These are phyloP conservation scores for Mycosphaerella sp. DNA, from an alignment of 2,329 filamentous ascomycete species.

Conservation along the genomic window DNA sequence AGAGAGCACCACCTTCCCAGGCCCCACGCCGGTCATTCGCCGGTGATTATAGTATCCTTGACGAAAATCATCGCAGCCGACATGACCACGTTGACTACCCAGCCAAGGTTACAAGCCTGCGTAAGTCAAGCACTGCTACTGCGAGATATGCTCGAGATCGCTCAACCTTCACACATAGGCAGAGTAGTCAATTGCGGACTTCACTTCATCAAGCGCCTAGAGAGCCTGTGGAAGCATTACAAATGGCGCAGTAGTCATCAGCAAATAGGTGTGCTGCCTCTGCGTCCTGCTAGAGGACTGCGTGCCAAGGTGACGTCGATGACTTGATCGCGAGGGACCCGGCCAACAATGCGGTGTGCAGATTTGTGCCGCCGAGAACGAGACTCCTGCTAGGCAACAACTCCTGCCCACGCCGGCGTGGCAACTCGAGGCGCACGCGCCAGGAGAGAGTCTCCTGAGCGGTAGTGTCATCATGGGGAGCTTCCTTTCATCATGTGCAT, in stretches of 20 bases:
- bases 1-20: not conserved
- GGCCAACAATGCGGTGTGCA: not conserved
- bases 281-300: not conserved
- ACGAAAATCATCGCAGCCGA: not conserved
- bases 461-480: not conserved
- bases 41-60: not conserved
- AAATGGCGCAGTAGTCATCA: not conserved
- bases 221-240: not conserved
- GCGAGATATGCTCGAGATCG: conserved; percentile 12
- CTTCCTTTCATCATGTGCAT: not conserved
- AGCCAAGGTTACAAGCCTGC: conserved; percentile 4
- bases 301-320: not conserved
- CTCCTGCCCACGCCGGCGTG: not conserved
- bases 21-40: not conserved
- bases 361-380: not conserved
- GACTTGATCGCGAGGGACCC: not conserved
- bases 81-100: not conserved
- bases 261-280: not conserved
- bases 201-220: not conserved
- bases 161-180: conserved; percentile 2
- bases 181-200: not conserved
- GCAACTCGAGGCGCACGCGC: not conserved
- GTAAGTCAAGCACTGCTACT: conserved; percentile 8
- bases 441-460: not conserved
- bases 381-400: too few species aligned